These are phyloP conservation scores for Epichloe sylvatica DNA, from an alignment of 2,329 filamentous ascomycete genomes.

Conservation along the genomic window DNA sequence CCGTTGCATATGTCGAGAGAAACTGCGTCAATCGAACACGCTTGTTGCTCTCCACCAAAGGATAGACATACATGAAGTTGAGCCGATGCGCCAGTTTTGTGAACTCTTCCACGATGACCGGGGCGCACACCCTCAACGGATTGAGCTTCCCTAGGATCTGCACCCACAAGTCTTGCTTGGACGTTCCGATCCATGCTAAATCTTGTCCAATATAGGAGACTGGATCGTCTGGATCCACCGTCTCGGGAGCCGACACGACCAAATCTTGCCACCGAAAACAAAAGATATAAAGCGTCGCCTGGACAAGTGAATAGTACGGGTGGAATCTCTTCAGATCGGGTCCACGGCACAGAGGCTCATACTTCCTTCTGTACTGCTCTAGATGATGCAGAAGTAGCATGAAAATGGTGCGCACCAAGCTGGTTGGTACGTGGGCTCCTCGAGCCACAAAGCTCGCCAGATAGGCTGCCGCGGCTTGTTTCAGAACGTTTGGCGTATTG, in stretches of 20 bases:
- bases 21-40: slow-evolving; percentile 66
- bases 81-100: slow-evolving; percentile 77
- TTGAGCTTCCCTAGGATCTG: slow-evolving; percentile 90
- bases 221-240: slow-evolving; percentile 47
- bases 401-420: slow-evolving; percentile 72
- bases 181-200: slow-evolving; percentile 60
- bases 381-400: slow-evolving; percentile 65
- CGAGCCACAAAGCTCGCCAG: slow-evolving; percentile 88
- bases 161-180: slow-evolving; percentile 59
- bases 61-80: slow-evolving; percentile 77
- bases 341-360: slow-evolving; percentile 62
- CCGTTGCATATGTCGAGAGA: slow-evolving; percentile 42
- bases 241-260: slow-evolving; percentile 46
- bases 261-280: slow-evolving; percentile 97
- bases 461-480: slow-evolving; percentile 80
- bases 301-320: slow-evolving; percentile 76
- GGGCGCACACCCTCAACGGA: slow-evolving; percentile 86
- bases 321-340: slow-evolving; percentile 76
- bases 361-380: slow-evolving; percentile 55
- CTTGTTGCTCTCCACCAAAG: slow-evolving; percentile 84
- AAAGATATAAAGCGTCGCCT: slow-evolving; percentile 85
- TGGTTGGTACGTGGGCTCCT: slow-evolving; percentile 64
- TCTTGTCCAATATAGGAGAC: slow-evolving; percentile 53
- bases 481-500: slow-evolving; percentile 56
- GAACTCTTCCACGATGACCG: slow-evolving; percentile 81